Evolutionary conservation across 306 rosid genomes (phyloP).

Genomic region (Mucuna pruriens): DNA sequence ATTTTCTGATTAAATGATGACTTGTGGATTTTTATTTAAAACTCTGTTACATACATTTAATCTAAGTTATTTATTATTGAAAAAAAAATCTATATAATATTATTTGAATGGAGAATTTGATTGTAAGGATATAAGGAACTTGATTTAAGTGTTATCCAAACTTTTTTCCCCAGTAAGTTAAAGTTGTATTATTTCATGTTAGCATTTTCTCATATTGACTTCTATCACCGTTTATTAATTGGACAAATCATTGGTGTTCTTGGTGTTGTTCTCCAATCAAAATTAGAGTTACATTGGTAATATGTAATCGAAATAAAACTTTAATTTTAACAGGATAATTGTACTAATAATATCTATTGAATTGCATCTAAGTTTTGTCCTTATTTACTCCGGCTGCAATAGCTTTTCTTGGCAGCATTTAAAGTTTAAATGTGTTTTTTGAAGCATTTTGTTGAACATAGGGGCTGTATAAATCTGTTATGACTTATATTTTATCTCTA

Average conservation of each 20-base stretch:
- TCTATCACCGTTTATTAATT: neutral
- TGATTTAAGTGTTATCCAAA: neutral
- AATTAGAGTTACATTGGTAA: too few species aligned
- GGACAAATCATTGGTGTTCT: too few species aligned
- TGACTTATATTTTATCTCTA: neutral
- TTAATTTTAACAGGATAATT: too few species aligned
- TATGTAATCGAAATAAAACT: too few species aligned
- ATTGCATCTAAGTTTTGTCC: too few species aligned
- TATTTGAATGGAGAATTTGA: neutral
- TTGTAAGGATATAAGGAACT: neutral
- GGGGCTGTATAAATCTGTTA: neutral
- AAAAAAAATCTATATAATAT: neutral
- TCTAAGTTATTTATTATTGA: neutral
- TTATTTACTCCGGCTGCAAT: neutral
- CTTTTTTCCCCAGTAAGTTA: neutral
- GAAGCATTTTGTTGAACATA: constrained; percentile 12
- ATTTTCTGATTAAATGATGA: neutral
- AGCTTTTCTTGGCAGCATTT: neutral
- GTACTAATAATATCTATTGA: too few species aligned
- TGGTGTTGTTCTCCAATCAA: too few species aligned
- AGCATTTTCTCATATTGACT: neutral
- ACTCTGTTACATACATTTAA: neutral
- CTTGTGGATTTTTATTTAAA: neutral
- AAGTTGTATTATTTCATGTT: neutral
- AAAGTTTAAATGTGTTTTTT: neutral